phyloP scores from a whole-genome alignment of 257 asterid species.

The Striga asiatica region DNA sequence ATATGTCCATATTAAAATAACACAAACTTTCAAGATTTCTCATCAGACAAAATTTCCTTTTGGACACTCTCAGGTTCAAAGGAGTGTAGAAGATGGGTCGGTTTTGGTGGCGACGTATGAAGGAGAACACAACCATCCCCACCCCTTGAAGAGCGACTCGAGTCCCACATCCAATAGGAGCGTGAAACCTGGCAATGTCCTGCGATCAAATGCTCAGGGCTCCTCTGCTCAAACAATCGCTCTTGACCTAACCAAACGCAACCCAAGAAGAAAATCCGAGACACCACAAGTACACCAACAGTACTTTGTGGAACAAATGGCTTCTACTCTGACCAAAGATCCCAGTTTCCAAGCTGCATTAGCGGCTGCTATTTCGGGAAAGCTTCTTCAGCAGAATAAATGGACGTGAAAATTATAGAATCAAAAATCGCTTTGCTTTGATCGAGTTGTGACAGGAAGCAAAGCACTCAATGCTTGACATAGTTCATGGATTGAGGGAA shows the following conservation, averaged over 20 bases:
- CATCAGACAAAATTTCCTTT: not conserved
- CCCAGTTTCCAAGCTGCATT: constrained; percentile 82
- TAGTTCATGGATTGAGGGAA: no score
- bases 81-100: constrained; percentile 61
- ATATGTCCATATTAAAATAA: not conserved
- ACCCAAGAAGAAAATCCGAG: constrained; percentile 18
- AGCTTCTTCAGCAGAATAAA: constrained; percentile 41
- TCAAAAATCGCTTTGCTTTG: no score
- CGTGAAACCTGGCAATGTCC: constrained; percentile 28
- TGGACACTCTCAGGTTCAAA: constrained; percentile 31
- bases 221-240: constrained; percentile 47
- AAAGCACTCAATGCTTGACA: no score
- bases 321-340: constrained; percentile 74
- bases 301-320: constrained; percentile 76
- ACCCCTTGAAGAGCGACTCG: constrained; percentile 22
- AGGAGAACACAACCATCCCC: constrained; percentile 71
- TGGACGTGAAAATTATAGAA: constrained; percentile 1
- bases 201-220: constrained; percentile 36
- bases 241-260: constrained; percentile 43
- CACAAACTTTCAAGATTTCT: not conserved
- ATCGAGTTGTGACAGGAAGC: no score
- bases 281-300: constrained; percentile 48
- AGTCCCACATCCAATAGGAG: constrained; percentile 16
- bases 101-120: constrained; percentile 59
- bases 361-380: constrained; percentile 94